Evolutionary conservation across 139 green algal species (phyloP).

Genomic region (Micromonas pusilla): DNA sequence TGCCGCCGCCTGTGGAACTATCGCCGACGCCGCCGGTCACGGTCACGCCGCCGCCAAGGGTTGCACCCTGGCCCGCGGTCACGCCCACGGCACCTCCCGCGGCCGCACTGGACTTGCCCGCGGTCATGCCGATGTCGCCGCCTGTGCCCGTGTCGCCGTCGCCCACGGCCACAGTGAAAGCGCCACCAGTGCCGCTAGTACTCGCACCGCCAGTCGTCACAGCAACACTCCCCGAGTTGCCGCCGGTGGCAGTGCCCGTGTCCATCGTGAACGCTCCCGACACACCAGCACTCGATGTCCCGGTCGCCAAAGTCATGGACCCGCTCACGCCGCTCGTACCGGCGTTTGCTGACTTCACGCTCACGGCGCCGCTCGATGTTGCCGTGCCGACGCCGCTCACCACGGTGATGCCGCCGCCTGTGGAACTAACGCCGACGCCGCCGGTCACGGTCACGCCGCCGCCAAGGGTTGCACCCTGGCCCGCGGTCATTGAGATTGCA

Average conservation of each 20-base stretch:
- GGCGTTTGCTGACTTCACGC: no score
- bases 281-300: no score
- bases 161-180: background rate
- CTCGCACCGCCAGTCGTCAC: no score
- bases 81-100: background rate
- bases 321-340: background rate
- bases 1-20: background rate
- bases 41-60: no score
- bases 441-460: background rate
- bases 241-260: no score
- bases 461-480: background rate
- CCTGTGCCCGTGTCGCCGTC: background rate
- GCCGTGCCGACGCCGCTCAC: background rate
- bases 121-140: background rate
- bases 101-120: background rate
- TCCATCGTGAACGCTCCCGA: no score
- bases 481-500: background rate
- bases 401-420: background rate
- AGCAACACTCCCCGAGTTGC: no score
- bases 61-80: background rate
- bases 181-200: background rate
- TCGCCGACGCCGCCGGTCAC: no score
- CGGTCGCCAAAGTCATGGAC: background rate
- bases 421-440: background rate
- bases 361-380: background rate